These are phyloP conservation scores for Chrysopogon serrulatus DNA, from an alignment of 176 grass and related monocot species.

Conservation along the genomic window DNA sequence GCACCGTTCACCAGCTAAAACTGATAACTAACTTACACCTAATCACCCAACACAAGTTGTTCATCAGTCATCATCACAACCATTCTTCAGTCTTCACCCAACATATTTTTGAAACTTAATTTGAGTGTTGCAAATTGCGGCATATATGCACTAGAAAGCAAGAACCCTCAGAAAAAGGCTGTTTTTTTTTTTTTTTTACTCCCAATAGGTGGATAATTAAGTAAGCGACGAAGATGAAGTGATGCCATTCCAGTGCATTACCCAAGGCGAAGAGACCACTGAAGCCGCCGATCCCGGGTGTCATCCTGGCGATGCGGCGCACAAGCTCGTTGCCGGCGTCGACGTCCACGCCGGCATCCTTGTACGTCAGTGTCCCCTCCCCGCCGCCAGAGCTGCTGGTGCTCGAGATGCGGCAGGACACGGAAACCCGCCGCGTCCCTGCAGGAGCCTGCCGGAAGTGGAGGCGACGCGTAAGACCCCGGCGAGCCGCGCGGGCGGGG, in stretches of 20 bases:
- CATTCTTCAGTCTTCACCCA: neutral
- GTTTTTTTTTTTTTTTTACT: no score
- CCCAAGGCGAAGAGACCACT: conserved; percentile 72
- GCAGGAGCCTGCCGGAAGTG: neutral
- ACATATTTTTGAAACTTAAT: no score
- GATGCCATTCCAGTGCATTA: neutral
- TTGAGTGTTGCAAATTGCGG: no score
- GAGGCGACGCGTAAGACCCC: neutral
- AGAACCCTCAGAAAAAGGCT: no score
- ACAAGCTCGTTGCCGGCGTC: conserved; percentile 80
- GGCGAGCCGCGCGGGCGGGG: neutral
- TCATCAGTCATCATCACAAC: neutral
- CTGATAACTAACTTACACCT: no score
- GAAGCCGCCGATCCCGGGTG: conserved; percentile 81
- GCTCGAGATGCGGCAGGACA: conserved; percentile 24
- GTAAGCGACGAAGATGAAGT: no score
- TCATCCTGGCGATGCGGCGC: conserved; percentile 68
- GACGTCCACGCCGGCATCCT: conserved; percentile 78
- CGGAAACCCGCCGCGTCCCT: conserved; percentile 1
- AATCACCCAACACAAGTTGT: no score
- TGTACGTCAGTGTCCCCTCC: conserved; percentile 45
- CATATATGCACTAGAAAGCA: no score
- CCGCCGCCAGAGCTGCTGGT: neutral
- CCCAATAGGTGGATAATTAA: neutral
- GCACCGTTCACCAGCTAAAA: no score